Evolutionary conservation across 176 grass and related monocot genomes (phyloP).

Genomic region (Triticum urartu): DNA sequence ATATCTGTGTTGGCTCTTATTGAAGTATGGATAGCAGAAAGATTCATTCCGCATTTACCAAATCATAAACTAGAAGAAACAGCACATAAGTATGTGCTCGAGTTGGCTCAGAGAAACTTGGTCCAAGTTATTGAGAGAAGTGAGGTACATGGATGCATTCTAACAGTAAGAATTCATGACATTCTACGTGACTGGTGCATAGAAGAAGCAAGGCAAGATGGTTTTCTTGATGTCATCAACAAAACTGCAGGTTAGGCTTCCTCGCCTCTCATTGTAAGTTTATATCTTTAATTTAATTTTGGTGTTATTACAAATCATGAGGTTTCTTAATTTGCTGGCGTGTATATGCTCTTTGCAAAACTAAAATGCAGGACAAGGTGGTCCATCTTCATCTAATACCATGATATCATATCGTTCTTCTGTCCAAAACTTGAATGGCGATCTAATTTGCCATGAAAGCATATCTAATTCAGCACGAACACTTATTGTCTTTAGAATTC

Average conservation of each 20-base stretch:
- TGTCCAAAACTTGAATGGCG: background rate
- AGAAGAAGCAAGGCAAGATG: background rate
- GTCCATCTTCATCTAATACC: background rate
- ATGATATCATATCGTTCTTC: background rate
- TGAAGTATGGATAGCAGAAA: background rate
- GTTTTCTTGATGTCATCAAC: slow-evolving; percentile 1
- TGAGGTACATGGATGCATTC: background rate
- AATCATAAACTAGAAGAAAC: background rate
- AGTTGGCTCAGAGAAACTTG: background rate
- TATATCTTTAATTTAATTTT: background rate
- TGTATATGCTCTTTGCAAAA: background rate
- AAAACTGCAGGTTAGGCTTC: background rate
- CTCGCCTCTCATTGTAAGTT: background rate
- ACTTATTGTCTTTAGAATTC: background rate
- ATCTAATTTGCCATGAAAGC: background rate
- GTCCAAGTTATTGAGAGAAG: background rate
- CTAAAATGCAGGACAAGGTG: background rate
- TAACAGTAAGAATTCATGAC: background rate
- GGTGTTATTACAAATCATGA: background rate
- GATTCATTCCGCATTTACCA: background rate
- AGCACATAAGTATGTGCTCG: background rate
- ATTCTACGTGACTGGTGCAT: background rate
- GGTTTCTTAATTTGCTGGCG: background rate
- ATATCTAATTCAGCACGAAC: background rate
- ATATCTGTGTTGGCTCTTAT: background rate